These are phyloP conservation scores for Arachnomyces sp. DNA, from an alignment of 2,329 filamentous ascomycete species.

Conservation along the genomic window DNA sequence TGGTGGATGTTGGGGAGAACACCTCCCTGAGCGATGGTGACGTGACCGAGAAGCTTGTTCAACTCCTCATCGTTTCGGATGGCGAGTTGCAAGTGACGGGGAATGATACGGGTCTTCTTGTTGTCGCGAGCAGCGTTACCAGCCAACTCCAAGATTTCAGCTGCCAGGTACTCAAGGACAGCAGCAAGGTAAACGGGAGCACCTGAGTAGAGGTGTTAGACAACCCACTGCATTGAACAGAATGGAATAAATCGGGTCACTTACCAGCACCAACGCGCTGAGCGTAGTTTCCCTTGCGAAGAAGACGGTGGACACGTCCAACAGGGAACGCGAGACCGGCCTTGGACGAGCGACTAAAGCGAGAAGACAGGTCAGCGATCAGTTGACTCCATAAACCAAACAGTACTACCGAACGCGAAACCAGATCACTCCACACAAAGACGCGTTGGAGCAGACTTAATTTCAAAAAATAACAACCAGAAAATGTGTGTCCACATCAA, in stretches of 20 bases:
- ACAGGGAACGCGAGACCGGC: constrained; percentile 98
- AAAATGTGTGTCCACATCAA: no score
- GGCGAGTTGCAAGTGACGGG: constrained; percentile 95
- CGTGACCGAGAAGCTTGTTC: constrained; percentile 96
- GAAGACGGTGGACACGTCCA: constrained; percentile 97
- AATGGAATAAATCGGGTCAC: constrained; percentile 17
- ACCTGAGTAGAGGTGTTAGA: constrained; percentile 36
- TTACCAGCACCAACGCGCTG: constrained; percentile 95
- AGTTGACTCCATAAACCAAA: no score
- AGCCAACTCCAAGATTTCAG: constrained; percentile 97
- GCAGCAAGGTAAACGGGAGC: constrained; percentile 95
- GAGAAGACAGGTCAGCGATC: constrained; percentile 35
- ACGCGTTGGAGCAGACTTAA: not conserved
- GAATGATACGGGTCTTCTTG: constrained; percentile 99
- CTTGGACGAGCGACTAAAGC: constrained; percentile 86
- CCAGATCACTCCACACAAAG: not conserved
- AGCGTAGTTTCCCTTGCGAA: constrained; percentile 98
- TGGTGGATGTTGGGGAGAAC: constrained; percentile 95
- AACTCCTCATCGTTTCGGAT: constrained; percentile 99
- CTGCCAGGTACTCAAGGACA: constrained; percentile 95
- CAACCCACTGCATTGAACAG: not conserved
- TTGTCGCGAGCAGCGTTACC: constrained; percentile 98
- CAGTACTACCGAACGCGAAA: no score
- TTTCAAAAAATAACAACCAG: constrained; percentile 3
- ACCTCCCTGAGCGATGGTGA: constrained; percentile 96